Evolutionary conservation across 2,329 filamentous ascomycete genomes (phyloP), one percentile per base, ranked within the genome.

Genomic region (Botrytis byssoidea): DNA sequence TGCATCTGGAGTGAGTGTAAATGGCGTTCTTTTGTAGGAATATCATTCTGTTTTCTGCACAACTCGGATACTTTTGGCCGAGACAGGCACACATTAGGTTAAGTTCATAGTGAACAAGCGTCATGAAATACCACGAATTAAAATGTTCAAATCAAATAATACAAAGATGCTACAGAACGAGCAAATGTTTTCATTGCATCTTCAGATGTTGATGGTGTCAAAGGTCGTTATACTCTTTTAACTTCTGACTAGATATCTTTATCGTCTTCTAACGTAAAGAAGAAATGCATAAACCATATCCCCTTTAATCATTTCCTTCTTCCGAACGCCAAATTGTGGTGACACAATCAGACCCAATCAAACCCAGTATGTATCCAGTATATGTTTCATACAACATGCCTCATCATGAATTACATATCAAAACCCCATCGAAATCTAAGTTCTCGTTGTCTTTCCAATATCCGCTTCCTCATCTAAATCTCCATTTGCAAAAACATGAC

Each of bases 401-500:
- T 18, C 66, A 44, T 57, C 46, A 22, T 42, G 46, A 32, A 57
- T 42, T 40, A n/a, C 48, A 42, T 57, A 32, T 48, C 48, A 22
- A 67, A 55, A 12, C 9, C 66, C 9, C 9, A 69, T 22, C 16
- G 51, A 40, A 59, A n/a, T 60, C 63, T 63, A 67, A 4, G 65
- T 66, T 61, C 66, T 42, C 16, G 51, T 20, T n/a, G 60, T 59
- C 57, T 76, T 71, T 44, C 61, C 72, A 22, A 35, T 63, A 22
- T 37, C 64, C 14, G n/a, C 35, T 29, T 74, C 72, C 60, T 73
- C 74, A 42, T 76, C 75, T n/a, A 73, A 64, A 67, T 78, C 76
- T 5, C 79, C 78, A 46, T 65, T 76, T 3, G 74, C 75, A 74
- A 79, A 80, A 14, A 77, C 76, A 73, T 79, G 76, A 18, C 68